These are phyloP conservation scores for Podospora pseudoanserina DNA, from an alignment of 495 filamentous ascomycete species.

Conservation along the genomic window DNA sequence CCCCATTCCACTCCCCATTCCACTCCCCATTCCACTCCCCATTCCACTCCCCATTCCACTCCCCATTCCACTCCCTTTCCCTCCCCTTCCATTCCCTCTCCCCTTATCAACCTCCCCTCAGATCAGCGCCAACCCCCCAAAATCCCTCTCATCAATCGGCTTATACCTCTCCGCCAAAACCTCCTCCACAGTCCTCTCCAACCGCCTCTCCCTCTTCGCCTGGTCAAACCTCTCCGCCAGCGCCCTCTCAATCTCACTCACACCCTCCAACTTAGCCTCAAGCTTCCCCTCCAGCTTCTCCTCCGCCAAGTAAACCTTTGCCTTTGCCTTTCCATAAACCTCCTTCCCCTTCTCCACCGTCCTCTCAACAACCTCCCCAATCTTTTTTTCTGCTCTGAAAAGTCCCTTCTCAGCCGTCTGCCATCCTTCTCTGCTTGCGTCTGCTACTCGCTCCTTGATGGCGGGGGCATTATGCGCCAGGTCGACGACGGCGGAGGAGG, in stretches of 20 bases:
- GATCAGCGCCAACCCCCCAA: neutral
- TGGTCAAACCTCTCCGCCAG: constrained; percentile 46
- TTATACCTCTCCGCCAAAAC: constrained; percentile 46
- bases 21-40: neutral
- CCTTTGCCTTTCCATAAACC: constrained; percentile 23
- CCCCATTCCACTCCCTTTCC: neutral
- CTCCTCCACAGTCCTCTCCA: constrained; percentile 43
- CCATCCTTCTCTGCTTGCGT: constrained; percentile 23
- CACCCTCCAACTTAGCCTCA: constrained; percentile 27
- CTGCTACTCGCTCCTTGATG: constrained; percentile 18
- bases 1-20: neutral
- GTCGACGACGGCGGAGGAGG: constrained; percentile 43
- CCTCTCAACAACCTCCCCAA: constrained; percentile 24
- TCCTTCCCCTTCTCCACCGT: constrained; percentile 30
- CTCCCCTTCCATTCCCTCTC: neutral
- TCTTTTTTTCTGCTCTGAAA: constrained; percentile 22
- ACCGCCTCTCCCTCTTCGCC: constrained; percentile 22
- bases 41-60: neutral
- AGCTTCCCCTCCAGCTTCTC: constrained; percentile 25
- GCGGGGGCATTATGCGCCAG: constrained; percentile 14
- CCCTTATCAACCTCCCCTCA: neutral
- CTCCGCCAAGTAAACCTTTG: constrained; percentile 29
- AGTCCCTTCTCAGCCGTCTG: constrained; percentile 8
- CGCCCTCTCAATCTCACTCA: constrained; percentile 44
- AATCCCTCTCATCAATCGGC: constrained; percentile 40